These are phyloP conservation scores for Ganoderma leucocontextum DNA, from an alignment of 1,284 basidiomycete genomes.

Conservation along the genomic window DNA sequence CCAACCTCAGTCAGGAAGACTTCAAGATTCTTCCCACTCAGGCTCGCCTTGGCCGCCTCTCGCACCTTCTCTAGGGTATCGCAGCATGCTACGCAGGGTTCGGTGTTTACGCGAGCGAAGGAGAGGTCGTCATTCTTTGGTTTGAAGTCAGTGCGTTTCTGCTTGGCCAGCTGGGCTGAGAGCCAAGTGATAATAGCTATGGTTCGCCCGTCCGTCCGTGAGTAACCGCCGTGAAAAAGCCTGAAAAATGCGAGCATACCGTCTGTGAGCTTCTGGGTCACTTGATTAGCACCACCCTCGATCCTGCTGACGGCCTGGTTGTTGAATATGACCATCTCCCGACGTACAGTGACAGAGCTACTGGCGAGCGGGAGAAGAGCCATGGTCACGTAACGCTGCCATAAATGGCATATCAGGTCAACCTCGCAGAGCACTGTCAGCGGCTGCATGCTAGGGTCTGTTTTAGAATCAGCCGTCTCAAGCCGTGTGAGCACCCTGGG, in stretches of 20 bases:
- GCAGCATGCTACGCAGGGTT: slow-evolving; percentile 91
- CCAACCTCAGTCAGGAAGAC: slow-evolving; percentile 94
- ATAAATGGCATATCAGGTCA: slow-evolving; percentile 94
- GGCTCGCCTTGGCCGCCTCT: slow-evolving; percentile 73
- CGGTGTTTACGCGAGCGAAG: slow-evolving; percentile 94
- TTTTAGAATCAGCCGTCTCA: slow-evolving; percentile 77
- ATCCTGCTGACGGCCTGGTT: slow-evolving; percentile 89
- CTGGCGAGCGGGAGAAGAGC: slow-evolving; percentile 91
- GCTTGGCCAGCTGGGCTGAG: slow-evolving; percentile 81
- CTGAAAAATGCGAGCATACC: slow-evolving; percentile 54
- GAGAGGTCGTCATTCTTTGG: slow-evolving; percentile 95
- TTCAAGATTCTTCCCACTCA: slow-evolving; percentile 94
- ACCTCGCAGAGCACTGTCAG: slow-evolving; percentile 76
- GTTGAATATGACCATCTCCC: slow-evolving; percentile 96
- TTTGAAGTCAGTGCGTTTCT: slow-evolving; percentile 97
- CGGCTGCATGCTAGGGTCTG: slow-evolving; percentile 82
- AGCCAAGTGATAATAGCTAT: slow-evolving; percentile 78
- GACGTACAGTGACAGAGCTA: slow-evolving; percentile 85
- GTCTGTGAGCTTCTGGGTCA: slow-evolving; percentile 89
- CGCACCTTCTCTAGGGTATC: slow-evolving; percentile 86
- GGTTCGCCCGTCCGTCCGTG: not conserved
- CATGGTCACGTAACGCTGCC: slow-evolving; percentile 96
- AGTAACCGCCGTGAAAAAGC: not conserved
- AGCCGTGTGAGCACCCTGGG: slow-evolving; percentile 76
- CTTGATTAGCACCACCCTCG: slow-evolving; percentile 86